Evolutionary conservation across 768 basidiomycete species (phyloP).

Genomic region (Pisolithus marmoratus): DNA sequence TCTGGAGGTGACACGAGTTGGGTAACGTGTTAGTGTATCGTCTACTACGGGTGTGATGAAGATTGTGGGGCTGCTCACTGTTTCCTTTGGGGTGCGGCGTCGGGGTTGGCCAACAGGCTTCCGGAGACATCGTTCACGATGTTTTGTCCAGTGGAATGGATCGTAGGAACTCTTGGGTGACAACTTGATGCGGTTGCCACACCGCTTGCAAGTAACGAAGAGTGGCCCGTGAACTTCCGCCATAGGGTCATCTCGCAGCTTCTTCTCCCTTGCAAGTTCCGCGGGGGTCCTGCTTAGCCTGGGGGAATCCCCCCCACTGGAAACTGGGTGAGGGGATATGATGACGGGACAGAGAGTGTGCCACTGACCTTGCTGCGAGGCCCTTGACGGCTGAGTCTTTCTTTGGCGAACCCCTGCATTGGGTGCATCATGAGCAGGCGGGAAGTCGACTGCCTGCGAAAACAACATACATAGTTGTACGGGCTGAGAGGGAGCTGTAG

Average conservation of each 20-base stretch:
- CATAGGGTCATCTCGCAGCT: slow-evolving; percentile 47
- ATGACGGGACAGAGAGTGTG: background rate
- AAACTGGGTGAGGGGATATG: slow-evolving; percentile 1
- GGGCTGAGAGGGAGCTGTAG: background rate
- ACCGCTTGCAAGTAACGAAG: slow-evolving; percentile 50
- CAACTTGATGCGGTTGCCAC: slow-evolving; percentile 54
- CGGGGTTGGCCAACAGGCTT: slow-evolving; percentile 26
- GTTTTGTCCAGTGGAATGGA: slow-evolving; percentile 61
- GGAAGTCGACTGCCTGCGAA: background rate
- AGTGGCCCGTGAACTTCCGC: slow-evolving; percentile 46
- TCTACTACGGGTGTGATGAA: background rate
- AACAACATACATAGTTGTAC: background rate
- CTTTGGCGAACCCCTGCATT: slow-evolving; percentile 22
- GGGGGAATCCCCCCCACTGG: slow-evolving; percentile 17
- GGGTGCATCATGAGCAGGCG: slow-evolving; percentile 13
- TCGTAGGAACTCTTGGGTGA: slow-evolving; percentile 64
- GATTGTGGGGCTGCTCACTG: slow-evolving; percentile 10
- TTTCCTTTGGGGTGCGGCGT: slow-evolving; percentile 17
- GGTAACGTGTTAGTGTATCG: slow-evolving; percentile 3
- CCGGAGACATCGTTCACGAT: slow-evolving; percentile 55
- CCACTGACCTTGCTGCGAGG: slow-evolving; percentile 15
- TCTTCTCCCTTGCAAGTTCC: slow-evolving; percentile 45
- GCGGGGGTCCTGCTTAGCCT: slow-evolving; percentile 32
- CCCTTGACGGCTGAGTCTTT: slow-evolving; percentile 14
- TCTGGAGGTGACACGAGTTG: slow-evolving; percentile 7